Conservation (phyloP, 2,329 filamentous ascomycete species). For the Hypoxylon sp. region DNA sequence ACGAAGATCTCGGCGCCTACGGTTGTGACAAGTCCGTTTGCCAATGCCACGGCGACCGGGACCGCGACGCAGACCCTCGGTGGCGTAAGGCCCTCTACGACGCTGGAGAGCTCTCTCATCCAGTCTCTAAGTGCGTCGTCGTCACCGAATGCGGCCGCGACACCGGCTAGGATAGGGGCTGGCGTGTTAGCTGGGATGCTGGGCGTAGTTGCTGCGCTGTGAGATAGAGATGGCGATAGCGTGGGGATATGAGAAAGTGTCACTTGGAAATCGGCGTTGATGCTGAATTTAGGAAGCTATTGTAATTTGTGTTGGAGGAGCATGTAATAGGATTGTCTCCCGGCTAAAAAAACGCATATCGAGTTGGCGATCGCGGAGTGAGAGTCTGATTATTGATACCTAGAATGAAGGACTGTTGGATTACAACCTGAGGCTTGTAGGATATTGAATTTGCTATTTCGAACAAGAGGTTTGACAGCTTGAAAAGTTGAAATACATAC, state of each 20-base stretch:
- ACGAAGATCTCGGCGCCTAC: constrained; percentile 11
- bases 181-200: constrained; percentile 47
- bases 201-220: constrained; percentile 45
- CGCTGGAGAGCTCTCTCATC: constrained; percentile 19
- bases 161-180: constrained; percentile 31
- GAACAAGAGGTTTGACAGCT: no score
- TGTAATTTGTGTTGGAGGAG: not conserved
- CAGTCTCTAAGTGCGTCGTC: constrained; percentile 25
- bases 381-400: constrained; percentile 20
- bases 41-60: constrained; percentile 26
- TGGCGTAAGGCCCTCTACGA: constrained; percentile 27
- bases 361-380: constrained; percentile 11
- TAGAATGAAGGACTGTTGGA: constrained; percentile 1
- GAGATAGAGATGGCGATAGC: constrained; percentile 11
- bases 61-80: constrained; percentile 34
- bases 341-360: constrained; percentile 5
- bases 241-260: no score
- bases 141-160: constrained; percentile 39
- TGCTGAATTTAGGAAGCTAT: not conserved
- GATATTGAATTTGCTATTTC: not conserved
- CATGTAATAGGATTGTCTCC: constrained; percentile 1
- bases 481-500: not conserved
- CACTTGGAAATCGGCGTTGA: not conserved
- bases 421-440: not conserved
- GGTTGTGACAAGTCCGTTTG: constrained; percentile 19